Evolutionary conservation across 2,329 filamentous ascomycete genomes (phyloP).

Genomic region (Pseudocercospora pini-densiflorae): DNA sequence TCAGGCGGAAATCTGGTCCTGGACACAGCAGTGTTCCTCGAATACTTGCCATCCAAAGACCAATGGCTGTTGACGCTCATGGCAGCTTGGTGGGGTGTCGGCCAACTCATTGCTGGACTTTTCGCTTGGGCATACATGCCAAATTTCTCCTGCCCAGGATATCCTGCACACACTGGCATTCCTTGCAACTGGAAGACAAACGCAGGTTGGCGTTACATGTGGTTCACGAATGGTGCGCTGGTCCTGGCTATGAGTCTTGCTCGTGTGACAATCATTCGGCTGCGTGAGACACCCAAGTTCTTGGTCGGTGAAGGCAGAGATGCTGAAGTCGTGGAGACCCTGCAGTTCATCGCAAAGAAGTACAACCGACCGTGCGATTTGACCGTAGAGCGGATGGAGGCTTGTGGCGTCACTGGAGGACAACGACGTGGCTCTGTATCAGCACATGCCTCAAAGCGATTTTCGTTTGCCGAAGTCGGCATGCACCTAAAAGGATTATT

Average conservation of each 20-base stretch:
- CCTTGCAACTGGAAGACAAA: constrained; percentile 58
- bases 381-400: constrained; percentile 54
- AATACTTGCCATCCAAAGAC: constrained; percentile 61
- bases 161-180: constrained; percentile 44
- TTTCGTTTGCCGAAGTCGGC: constrained; percentile 45
- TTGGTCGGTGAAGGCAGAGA: constrained; percentile 59
- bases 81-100: constrained; percentile 61
- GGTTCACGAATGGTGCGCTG: constrained; percentile 57
- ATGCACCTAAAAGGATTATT: constrained; percentile 70
- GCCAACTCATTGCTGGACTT: constrained; percentile 57
- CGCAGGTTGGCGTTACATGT: constrained; percentile 62
- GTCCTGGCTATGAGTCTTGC: constrained; percentile 59
- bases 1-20: constrained; percentile 67
- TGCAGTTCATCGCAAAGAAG: constrained; percentile 56
- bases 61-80: constrained; percentile 70
- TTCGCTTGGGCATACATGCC: constrained; percentile 60
- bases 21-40: constrained; percentile 64
- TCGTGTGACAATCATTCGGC: constrained; percentile 58
- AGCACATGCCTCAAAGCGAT: constrained; percentile 38
- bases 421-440: constrained; percentile 29
- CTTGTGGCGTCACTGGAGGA: constrained; percentile 46
- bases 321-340: constrained; percentile 54
- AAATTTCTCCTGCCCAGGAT: constrained; percentile 52
- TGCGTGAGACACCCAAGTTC: constrained; percentile 63
- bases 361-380: constrained; percentile 59